These are phyloP conservation scores for Capsicum baccatum DNA, from an alignment of 257 asterid genomes.

Conservation along the genomic window DNA sequence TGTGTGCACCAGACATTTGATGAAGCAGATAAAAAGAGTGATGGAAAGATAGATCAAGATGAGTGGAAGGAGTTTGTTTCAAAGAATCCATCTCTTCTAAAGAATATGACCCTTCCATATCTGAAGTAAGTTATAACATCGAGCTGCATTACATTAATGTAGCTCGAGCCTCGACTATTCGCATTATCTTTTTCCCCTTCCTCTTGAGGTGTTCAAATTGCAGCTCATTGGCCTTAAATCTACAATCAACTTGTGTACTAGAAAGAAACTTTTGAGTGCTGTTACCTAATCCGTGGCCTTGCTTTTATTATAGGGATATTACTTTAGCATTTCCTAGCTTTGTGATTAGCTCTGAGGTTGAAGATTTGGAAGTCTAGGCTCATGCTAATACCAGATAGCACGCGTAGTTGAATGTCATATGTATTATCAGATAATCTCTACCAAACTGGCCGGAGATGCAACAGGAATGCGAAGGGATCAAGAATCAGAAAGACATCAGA, in stretches of 20 bases:
- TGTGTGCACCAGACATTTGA: conserved; percentile 55
- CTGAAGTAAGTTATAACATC: conserved; percentile 58
- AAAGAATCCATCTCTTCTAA: conserved; percentile 78
- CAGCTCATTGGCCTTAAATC: no score
- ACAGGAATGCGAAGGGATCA: background rate
- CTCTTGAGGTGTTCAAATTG: background rate
- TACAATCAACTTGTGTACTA: no score
- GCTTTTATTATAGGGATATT: conserved; percentile 59
- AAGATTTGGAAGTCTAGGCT: conserved; percentile 58
- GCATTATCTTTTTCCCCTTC: background rate
- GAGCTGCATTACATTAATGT: background rate
- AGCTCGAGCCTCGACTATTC: background rate
- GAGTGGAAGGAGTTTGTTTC: conserved; percentile 87
- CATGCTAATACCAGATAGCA: background rate
- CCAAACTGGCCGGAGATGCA: background rate
- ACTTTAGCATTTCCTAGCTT: conserved; percentile 85
- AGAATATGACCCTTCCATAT: conserved; percentile 89
- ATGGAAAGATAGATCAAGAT: conserved; percentile 82
- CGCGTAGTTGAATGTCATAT: background rate
- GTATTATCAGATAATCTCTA: background rate
- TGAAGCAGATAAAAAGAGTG: conserved; percentile 77
- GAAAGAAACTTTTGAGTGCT: background rate
- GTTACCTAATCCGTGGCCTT: conserved; percentile 6
- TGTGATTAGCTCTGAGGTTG: conserved; percentile 59
- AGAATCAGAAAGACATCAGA: background rate